Evolutionary conservation across 208 protist genomes (phyloP).

Genomic region (Crithidia fasciculata): DNA sequence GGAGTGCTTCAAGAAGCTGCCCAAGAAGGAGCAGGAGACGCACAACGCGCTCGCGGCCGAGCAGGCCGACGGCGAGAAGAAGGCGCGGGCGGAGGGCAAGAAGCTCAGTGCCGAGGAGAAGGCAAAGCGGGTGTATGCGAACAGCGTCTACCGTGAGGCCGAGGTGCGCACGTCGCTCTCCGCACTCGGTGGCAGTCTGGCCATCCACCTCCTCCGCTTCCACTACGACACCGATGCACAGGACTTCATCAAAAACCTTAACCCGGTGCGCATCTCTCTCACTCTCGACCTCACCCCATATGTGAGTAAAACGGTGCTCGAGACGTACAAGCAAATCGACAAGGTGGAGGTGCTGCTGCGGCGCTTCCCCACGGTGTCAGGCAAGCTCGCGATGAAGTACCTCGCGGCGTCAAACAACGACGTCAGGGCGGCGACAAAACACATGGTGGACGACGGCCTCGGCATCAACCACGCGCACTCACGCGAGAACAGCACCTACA

Average conservation of each 20-base stretch:
- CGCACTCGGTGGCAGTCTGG: constrained; percentile 69
- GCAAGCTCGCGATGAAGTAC: constrained; percentile 24
- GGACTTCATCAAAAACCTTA: constrained; percentile 70
- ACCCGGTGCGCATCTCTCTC: constrained; percentile 58
- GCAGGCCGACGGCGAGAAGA: constrained; percentile 44
- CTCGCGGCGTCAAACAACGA: constrained; percentile 29
- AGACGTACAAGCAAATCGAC: constrained; percentile 41
- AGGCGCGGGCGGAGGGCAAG: constrained; percentile 38
- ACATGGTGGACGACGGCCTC: constrained; percentile 34
- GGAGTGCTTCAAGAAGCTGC: constrained; percentile 75
- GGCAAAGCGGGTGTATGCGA: constrained; percentile 39
- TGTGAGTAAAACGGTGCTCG: constrained; percentile 46
- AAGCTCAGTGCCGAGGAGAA: constrained; percentile 22
- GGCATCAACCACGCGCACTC: constrained; percentile 16
- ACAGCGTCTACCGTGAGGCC: constrained; percentile 84
- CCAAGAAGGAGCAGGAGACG: constrained; percentile 49
- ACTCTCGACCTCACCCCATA: constrained; percentile 66
- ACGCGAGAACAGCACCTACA: constrained; percentile 23
- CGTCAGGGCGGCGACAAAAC: constrained; percentile 31
- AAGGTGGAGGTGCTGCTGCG: constrained; percentile 36
- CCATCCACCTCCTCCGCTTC: constrained; percentile 85
- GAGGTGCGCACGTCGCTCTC: constrained; percentile 64
- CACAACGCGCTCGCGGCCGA: constrained; percentile 60
- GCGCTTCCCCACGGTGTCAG: constrained; percentile 43
- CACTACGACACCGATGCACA: constrained; percentile 55